Percentiles rank a stretch among this genome's conserved stretches.
phyloP scores from a whole-genome alignment of 2,329 filamentous ascomycete genomes.

The Curvularia lunata region DNA sequence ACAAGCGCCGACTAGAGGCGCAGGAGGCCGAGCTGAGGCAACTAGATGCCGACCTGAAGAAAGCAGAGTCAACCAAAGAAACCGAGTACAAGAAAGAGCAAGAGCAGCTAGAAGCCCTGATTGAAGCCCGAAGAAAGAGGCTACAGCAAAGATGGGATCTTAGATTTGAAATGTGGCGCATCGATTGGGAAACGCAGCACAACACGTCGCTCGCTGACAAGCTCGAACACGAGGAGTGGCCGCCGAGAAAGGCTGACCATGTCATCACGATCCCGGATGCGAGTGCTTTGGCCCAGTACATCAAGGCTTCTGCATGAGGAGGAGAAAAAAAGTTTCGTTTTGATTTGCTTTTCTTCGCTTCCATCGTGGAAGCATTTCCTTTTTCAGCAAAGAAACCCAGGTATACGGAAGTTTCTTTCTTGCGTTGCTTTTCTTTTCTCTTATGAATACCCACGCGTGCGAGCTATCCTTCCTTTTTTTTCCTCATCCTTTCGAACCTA shows the following conservation, averaged over 20 bases:
- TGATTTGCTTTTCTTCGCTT: background rate
- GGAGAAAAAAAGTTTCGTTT: background rate
- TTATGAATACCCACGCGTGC: background rate
- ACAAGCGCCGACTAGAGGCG: conserved; percentile 44
- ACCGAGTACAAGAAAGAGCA: conserved; percentile 42
- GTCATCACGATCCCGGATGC: conserved; percentile 26
- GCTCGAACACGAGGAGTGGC: conserved; percentile 43
- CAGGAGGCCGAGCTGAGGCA: conserved; percentile 51
- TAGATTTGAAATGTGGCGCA: conserved; percentile 49
- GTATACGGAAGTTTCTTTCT: background rate
- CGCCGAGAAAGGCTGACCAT: conserved; percentile 24
- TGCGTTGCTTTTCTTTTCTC: background rate
- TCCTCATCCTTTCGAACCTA: background rate
- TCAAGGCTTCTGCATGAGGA: conserved; percentile 20
- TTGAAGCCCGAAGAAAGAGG: conserved; percentile 42
- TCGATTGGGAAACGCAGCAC: conserved; percentile 44
- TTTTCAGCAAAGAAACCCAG: background rate
- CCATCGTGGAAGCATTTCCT: background rate
- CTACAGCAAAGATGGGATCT: conserved; percentile 50
- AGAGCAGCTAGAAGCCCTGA: conserved; percentile 42
- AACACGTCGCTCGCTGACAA: conserved; percentile 23
- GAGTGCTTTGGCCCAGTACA: conserved; percentile 30
- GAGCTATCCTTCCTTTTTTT: background rate
- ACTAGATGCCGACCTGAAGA: conserved; percentile 42
- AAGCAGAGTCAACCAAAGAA: conserved; percentile 45